A percentile compares a stretch with the other conserved stretches of the same genome.
Conservation (phyloP, 2,329 filamentous ascomycete species). For the Claviceps spartinae region DNA sequence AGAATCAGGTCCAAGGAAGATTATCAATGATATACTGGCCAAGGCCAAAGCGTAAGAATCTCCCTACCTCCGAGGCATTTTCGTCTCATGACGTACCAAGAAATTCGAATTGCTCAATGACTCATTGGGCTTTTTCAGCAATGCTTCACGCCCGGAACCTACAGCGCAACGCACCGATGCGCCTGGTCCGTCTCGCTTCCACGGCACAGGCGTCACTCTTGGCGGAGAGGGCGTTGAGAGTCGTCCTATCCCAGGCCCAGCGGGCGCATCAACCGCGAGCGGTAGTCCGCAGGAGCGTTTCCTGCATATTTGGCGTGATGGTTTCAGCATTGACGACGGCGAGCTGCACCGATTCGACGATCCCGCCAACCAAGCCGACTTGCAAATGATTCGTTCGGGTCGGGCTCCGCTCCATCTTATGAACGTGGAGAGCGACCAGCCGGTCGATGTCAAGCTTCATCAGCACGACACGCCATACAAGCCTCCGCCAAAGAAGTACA, state of each 20-base stretch:
- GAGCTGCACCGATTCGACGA: slow-evolving; percentile 67
- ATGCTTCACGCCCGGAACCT: slow-evolving; percentile 42
- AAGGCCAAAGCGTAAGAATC: slow-evolving; percentile 46
- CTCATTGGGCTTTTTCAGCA: slow-evolving; percentile 27
- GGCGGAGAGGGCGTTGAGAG: slow-evolving; percentile 66
- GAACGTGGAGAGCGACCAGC: slow-evolving; percentile 60
- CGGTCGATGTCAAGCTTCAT: slow-evolving; percentile 66
- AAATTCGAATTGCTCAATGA: neutral
- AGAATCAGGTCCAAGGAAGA: slow-evolving; percentile 35
- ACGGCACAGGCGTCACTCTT: slow-evolving; percentile 59
- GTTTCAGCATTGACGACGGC: slow-evolving; percentile 76
- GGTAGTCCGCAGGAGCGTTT: slow-evolving; percentile 47
- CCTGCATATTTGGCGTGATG: slow-evolving; percentile 70
- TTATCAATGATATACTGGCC: slow-evolving; percentile 50
- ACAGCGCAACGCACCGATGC: slow-evolving; percentile 33
- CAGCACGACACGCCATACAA: slow-evolving; percentile 61
- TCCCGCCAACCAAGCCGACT: slow-evolving; percentile 55
- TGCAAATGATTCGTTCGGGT: slow-evolving; percentile 64
- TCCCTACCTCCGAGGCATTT: neutral
- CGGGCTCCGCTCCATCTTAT: slow-evolving; percentile 66
- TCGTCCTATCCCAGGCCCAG: slow-evolving; percentile 51
- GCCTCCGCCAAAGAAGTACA: slow-evolving; percentile 60
- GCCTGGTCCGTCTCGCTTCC: slow-evolving; percentile 43
- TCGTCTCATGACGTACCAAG: neutral
- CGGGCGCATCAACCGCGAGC: slow-evolving; percentile 13